Conservation (phyloP, 2,329 filamentous ascomycete species). For the Seiridium unicorne region DNA sequence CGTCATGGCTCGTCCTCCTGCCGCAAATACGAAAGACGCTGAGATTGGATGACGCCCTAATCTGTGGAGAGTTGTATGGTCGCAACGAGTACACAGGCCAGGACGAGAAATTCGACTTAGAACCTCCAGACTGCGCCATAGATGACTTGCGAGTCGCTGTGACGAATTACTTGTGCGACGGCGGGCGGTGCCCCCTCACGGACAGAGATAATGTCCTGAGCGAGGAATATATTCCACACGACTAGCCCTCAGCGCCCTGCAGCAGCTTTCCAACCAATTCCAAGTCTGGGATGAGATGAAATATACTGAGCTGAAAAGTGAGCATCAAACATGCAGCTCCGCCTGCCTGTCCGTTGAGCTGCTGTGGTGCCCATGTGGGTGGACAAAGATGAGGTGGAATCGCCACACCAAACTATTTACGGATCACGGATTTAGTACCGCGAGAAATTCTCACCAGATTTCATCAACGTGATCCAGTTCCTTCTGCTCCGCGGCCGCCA, state of each 20-base stretch:
- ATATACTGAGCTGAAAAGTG: no score
- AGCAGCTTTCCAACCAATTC: no score
- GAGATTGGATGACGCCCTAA: constrained; percentile 17
- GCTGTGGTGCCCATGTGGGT: no score
- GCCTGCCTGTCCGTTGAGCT: no score
- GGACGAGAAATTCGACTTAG: constrained; percentile 1
- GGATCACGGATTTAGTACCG: no score
- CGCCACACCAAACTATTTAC: no score
- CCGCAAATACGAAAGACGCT: constrained; percentile 21
- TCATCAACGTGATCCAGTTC: not conserved
- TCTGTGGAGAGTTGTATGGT: constrained; percentile 22
- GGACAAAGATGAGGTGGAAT: no score
- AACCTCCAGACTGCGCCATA: not conserved
- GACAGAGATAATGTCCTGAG: not conserved
- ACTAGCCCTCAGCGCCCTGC: no score
- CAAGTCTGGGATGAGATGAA: no score
- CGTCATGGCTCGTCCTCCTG: constrained; percentile 23
- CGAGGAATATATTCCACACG: no score
- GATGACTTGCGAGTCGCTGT: not conserved
- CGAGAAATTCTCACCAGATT: not conserved
- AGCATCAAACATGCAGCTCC: no score
- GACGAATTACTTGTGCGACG: not conserved
- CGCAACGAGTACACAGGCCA: not conserved
- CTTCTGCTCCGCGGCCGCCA: not conserved
- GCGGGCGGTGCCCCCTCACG: not conserved